Evolutionary conservation across 2,329 filamentous ascomycete species (phyloP), one percentile per base, ranked within the genome.

Genomic region (Aspergillus ruber): DNA sequence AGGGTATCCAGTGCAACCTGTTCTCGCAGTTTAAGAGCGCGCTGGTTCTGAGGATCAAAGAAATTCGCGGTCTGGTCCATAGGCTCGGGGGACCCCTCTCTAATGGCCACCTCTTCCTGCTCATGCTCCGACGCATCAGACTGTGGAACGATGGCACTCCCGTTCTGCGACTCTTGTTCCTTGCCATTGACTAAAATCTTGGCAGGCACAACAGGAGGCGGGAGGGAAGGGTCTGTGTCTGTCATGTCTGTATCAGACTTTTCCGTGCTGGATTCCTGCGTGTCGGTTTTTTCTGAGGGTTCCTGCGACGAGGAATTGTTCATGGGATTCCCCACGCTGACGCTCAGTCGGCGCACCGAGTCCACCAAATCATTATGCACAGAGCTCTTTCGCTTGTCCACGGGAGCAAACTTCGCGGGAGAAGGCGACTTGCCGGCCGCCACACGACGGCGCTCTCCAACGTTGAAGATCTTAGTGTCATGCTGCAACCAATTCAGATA

Each of bases 401-500:
- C 46, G 8, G 41, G 45, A 25, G 48, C 46, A 44, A 54, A 43
- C 5, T 57, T 53, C 21, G 55, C 53, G 8, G 60, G 59, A 13
- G 61, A 61, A 1, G 63, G 61, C n/a, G 72, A 71, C 40, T 71
- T 72, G 44, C 85, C 74, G 23, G 77, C 86, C 15, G 85, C 88
- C 44, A 90, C 81, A 58, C 93, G 85, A 59, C 93, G 81, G 62
- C 90, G 81, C 68, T 95, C 91, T 51, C 93, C 93, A 33, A 98
- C 93, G 61, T 98, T 98, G 81, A 98, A 98, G 58, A 98, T 96
- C 56, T 80, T 81, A 10, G 90, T 93, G 62, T 95, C 88, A 70
- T 98, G 91, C 64, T 98, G 93, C 62, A 96, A 83, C 93, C 93
- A 98, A 43, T 94, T 91, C 44, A 98, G 74, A 65, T 97, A 98